These are phyloP conservation scores for Barbatosphaeria neglecta DNA, from an alignment of 495 filamentous ascomycete species.

Conservation along the genomic window DNA sequence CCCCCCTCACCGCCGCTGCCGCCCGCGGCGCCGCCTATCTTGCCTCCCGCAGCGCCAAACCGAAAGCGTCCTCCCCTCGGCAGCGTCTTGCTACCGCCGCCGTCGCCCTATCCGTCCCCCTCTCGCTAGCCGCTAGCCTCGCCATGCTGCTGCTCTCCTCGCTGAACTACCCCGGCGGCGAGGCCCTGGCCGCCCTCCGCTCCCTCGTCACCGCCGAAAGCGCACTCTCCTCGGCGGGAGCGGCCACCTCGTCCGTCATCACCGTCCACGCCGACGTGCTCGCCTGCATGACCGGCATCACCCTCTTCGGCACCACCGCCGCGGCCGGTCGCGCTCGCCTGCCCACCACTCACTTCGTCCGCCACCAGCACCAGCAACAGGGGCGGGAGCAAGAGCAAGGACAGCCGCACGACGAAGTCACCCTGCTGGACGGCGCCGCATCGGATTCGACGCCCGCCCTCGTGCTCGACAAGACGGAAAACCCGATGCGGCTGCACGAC, in stretches of 20 bases:
- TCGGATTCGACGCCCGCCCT: conserved; percentile 12
- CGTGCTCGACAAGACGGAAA: conserved; percentile 52
- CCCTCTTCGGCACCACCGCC: conserved; percentile 53
- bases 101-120: conserved; percentile 45
- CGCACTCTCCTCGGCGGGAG: neutral
- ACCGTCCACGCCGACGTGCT: conserved; percentile 73
- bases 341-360: neutral
- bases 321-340: neutral
- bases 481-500: conserved; percentile 39
- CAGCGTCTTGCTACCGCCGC: conserved; percentile 45
- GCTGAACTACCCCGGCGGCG: conserved; percentile 82
- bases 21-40: conserved; percentile 64
- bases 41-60: conserved; percentile 54
- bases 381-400: neutral
- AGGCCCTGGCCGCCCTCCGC: conserved; percentile 49
- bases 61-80: conserved; percentile 43
- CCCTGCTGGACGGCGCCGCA: neutral
- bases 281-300: conserved; percentile 88
- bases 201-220: conserved; percentile 25
- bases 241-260: conserved; percentile 18
- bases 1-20: conserved; percentile 65
- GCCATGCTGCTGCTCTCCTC: conserved; percentile 59
- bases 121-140: conserved; percentile 45
- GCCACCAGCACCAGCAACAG: conserved; percentile 2
- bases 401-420: conserved; percentile 2